These are phyloP conservation scores for Quercus variabilis DNA, from an alignment of 306 rosid species.

Conservation along the genomic window DNA sequence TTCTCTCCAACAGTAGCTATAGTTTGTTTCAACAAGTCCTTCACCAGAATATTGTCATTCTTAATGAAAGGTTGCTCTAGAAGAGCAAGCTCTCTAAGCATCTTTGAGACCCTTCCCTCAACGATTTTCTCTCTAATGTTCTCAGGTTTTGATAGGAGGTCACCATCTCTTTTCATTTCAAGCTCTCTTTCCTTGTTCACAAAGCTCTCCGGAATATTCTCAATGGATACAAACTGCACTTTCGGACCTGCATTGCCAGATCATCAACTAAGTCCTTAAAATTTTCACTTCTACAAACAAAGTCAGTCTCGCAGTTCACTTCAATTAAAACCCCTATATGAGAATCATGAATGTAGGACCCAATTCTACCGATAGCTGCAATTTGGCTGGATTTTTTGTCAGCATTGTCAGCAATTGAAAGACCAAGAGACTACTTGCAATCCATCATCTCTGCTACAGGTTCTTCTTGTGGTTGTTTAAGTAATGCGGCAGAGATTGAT, in stretches of 20 bases:
- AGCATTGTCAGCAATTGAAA: slow-evolving; percentile 60
- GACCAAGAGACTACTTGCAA: slow-evolving; percentile 97
- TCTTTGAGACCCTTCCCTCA: slow-evolving; percentile 90
- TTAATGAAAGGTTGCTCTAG: slow-evolving; percentile 88
- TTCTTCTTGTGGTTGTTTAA: slow-evolving; percentile 85
- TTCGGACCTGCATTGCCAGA: slow-evolving; percentile 94
- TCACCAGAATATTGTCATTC: slow-evolving; percentile 73
- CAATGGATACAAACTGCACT: slow-evolving; percentile 73
- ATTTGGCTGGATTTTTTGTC: slow-evolving; percentile 78
- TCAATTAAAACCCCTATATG: slow-evolving; percentile 93
- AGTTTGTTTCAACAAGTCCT: slow-evolving; percentile 93
- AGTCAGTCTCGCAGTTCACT: slow-evolving; percentile 94
- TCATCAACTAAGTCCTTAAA: slow-evolving; percentile 89
- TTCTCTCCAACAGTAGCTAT: slow-evolving; percentile 96
- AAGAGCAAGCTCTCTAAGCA: slow-evolving; percentile 91
- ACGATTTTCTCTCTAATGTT: slow-evolving; percentile 86
- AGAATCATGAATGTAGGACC: slow-evolving; percentile 87
- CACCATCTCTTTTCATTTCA: slow-evolving; percentile 88
- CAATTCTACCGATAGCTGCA: slow-evolving; percentile 95
- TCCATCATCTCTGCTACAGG: slow-evolving; percentile 99
- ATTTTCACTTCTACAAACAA: slow-evolving; percentile 77
- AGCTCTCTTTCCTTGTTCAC: slow-evolving; percentile 66
- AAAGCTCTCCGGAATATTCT: slow-evolving; percentile 66
- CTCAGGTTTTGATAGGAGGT: slow-evolving; percentile 74
- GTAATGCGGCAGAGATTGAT: slow-evolving; percentile 66